Evolutionary conservation across 495 filamentous ascomycete genomes (phyloP), one percentile per base, ranked within the genome.

Genomic region (Daldinia caldariorum): DNA sequence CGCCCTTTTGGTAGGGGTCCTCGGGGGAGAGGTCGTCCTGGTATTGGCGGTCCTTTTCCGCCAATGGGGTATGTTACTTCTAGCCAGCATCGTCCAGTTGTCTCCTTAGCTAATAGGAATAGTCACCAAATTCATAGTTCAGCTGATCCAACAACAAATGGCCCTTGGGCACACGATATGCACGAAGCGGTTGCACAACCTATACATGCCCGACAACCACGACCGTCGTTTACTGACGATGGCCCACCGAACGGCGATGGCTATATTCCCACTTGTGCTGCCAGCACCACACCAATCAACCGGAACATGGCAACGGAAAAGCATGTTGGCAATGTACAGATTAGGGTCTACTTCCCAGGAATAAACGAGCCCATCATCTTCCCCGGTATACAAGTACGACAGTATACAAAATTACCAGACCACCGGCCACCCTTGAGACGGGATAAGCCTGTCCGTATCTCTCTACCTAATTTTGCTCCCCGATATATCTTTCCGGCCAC

Each of bases 361-460:
- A 91, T 96, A 89, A 83, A 88, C 58, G 84, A 85, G 29, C 87
- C 93, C 2, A 87, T 92, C 58, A 76, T 84, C 43, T 92, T 94
- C 71, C 78, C 91, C 26, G 85, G 88, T 35, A 87, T 97, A 50
- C 87, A 90, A 55, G 86, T 94, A 56, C 92, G 90, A 75, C 89
- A 93, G 66, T 93, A 99, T 77, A 97, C 93, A 29, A 93, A 93
- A 64, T 87, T 99, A 35, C 95, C 95, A 64, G 92, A 97, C 73
- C 95, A 98, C 79, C 89, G 95, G 8, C 96, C 95, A 57, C 95
- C 95, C 35, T 85, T 99, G 37, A 91, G 95, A 55, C 91, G 95
- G 50, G 95, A 99, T 78, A 99, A 98, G 74, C 96, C 96, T 12
- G 95, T 98, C 31, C 90, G 95, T 49, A 92, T 99, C 61, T 97